phyloP scores from a whole-genome alignment of 2,329 filamentous ascomycete genomes.

The Penicillium sp. region DNA sequence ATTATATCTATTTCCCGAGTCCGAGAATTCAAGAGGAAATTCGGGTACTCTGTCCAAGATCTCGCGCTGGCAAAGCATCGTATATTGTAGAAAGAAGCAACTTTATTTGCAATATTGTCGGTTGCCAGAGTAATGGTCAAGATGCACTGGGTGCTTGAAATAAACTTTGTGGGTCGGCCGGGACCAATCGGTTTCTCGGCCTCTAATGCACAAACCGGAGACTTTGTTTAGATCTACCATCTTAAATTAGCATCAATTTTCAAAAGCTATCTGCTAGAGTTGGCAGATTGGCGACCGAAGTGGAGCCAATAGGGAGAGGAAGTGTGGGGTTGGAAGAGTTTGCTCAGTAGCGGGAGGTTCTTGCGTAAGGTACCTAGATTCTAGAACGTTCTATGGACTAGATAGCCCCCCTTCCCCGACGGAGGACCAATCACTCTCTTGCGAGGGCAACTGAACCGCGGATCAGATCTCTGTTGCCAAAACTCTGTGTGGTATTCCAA shows the following conservation, averaged over 20 bases:
- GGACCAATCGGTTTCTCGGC: background rate
- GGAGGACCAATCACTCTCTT: no score
- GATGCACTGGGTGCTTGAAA: background rate
- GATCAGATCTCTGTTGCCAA: no score
- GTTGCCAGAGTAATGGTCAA: background rate
- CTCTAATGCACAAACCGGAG: background rate
- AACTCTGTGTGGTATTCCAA: no score
- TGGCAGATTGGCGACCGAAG: background rate
- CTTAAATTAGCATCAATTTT: background rate
- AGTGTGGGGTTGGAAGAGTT: no score
- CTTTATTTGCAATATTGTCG: background rate
- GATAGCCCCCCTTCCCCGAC: no score
- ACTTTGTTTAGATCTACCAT: background rate
- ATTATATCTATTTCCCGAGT: background rate
- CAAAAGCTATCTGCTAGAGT: background rate
- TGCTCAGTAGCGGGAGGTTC: no score
- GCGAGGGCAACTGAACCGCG: no score
- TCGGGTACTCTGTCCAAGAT: background rate
- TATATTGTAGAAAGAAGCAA: background rate
- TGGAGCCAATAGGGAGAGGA: background rate
- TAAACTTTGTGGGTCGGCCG: background rate
- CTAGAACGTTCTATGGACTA: no score
- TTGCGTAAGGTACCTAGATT: no score
- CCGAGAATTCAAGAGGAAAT: background rate
- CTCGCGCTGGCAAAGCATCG: background rate